phyloP scores from a whole-genome alignment of 306 rosid species.

The Dryas drummondii region DNA sequence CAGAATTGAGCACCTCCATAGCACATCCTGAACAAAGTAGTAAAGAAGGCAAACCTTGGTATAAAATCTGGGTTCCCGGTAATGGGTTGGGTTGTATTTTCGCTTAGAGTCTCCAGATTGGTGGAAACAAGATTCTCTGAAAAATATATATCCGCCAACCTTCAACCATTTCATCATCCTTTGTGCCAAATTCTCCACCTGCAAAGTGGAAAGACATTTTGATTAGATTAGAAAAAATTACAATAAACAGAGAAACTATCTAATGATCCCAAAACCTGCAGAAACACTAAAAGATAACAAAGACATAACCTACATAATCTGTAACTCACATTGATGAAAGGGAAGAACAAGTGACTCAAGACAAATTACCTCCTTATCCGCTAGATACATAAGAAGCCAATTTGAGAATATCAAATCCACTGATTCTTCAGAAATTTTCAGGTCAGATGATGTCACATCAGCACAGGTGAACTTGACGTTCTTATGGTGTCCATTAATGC shows the following conservation, averaged over 20 bases:
- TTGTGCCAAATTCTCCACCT: conserved; percentile 71
- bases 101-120: conserved; percentile 97
- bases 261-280: not conserved
- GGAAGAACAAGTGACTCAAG: not conserved
- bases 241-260: not conserved
- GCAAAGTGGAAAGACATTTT: conserved; percentile 14
- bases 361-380: conserved; percentile 72
- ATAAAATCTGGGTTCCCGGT: conserved; percentile 89
- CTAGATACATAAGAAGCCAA: conserved; percentile 96
- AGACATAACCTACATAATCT: no score
- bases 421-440: conserved; percentile 60
- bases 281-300: no score
- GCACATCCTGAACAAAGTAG: not conserved
- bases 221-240: not conserved
- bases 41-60: conserved; percentile 64
- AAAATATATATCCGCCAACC: conserved; percentile 82
- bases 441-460: conserved; percentile 78
- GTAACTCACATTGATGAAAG: no score
- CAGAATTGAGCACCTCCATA: not conserved
- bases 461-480: conserved; percentile 84
- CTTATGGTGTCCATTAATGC: conserved; percentile 74
- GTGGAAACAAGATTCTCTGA: conserved; percentile 95
- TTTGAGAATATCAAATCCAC: conserved; percentile 86
- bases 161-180: conserved; percentile 88
- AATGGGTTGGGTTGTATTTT: conserved; percentile 92